Evolutionary conservation across 169 alveolate species (phyloP).

Genomic region (Plasmodium falciparum): DNA sequence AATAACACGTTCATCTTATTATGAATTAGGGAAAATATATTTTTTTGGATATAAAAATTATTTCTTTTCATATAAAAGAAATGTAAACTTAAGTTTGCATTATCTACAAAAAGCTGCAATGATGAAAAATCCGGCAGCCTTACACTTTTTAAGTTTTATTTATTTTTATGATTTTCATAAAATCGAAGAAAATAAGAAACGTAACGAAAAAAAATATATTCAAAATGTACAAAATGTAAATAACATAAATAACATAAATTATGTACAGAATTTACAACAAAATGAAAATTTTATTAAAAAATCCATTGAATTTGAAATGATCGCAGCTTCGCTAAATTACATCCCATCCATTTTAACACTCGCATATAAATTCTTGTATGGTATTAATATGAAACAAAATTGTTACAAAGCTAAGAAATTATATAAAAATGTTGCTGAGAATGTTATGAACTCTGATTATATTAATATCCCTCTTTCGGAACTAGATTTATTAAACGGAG

Average conservation of each 20-base stretch:
- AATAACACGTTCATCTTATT: constrained; percentile 51
- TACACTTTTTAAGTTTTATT: constrained; percentile 65
- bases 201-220: neutral
- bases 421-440: constrained; percentile 56
- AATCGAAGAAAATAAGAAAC: neutral
- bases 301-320: constrained; percentile 41
- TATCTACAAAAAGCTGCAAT: constrained; percentile 26
- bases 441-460: constrained; percentile 72
- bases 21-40: constrained; percentile 63
- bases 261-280: neutral
- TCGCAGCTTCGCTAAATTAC: constrained; percentile 16
- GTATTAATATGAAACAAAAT: constrained; percentile 28
- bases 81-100: constrained; percentile 49
- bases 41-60: constrained; percentile 46
- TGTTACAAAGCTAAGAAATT: constrained; percentile 52
- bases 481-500: constrained; percentile 35
- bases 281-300: constrained; percentile 8
- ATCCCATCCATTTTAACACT: constrained; percentile 59
- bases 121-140: constrained; percentile 65
- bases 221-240: neutral
- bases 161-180: constrained; percentile 59
- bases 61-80: constrained; percentile 59
- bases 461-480: constrained; percentile 68
- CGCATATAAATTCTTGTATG: constrained; percentile 64
- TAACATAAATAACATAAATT: too few species aligned